Evolutionary conservation across 768 basidiomycete species (phyloP), one percentile per base, ranked within the genome.

Genomic region (Auricularia cornea): DNA sequence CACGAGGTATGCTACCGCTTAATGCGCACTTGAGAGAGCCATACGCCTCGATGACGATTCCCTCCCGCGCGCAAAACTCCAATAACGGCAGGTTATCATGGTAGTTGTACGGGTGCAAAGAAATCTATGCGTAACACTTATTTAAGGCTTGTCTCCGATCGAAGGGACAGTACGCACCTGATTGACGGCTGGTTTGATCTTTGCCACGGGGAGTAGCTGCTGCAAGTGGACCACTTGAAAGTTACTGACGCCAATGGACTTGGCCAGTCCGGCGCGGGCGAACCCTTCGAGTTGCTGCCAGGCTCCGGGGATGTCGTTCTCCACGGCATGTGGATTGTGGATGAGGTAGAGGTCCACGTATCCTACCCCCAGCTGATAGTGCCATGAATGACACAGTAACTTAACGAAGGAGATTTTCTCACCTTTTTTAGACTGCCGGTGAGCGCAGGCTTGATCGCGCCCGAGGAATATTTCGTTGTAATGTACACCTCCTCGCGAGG

Each of bases 311-410:
- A 79, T 66, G 48, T 80, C 73, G 10, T 68, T 65, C 14, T 35
- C 40, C 8, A 79, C 66, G 10, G 65, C 1, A 0, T 5, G 26
- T 1, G 87, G 86, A 3, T 48, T 48, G 67, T 91, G 89, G 40
- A 90, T 82, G 51, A 91, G 82, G 73, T 90, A 91, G 11, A 91
- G 72, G 69, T 91, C 87, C 3, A 91, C 75, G 38, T 83, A 79
- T 60, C 79, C 74, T 14, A 89, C 66, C 0, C 81, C 83, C 11
- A 91, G 81, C 87, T 90, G 66, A 18, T n/a, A 60, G 30, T 28
- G 61, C 41, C 18, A 38, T 38, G n/a, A 61, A 29, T 18, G 33
- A 40, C 8, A 8, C 8, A 18, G 38, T 8, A 40, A 8, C 8
- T 8, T 18, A 18, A 40, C 38, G 38, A 40, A 8, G 18, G 8